Evolutionary conservation across 768 basidiomycete genomes (phyloP), one percentile per base, ranked within the genome.

Genomic region (Lentinula sp.): DNA sequence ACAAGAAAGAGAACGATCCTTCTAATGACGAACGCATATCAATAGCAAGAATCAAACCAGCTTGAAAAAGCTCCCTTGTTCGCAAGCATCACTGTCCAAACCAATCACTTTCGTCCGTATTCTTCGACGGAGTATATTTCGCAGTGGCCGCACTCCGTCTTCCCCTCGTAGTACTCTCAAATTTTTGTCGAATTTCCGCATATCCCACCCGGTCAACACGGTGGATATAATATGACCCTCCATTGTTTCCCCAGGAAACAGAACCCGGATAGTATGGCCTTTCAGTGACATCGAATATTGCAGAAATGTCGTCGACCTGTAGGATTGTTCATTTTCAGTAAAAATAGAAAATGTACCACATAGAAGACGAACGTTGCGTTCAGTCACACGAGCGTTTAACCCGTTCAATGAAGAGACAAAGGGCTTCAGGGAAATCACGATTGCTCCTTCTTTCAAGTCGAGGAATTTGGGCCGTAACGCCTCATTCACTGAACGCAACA

Each of bases 391-490:
- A 46, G 87, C 88, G 65, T 88, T 81, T 33, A 81, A 84, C 45
- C 87, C 88, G 65, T 88, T 81, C 39, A 81, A 66, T 0, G 85
- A 83, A 36, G 87, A 82, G 60, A 95, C 87, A 64, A 93, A 97
- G 1, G 94, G 93, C 61, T 88, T 85, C 16, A 99, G 76, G 18
- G 92, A 94, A 41, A 98, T 84, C 51, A 99, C 90, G 52, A 87
- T 87, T 0, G 95, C 93, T 18, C 93, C 92, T 62, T 96, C 93
- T 69, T 94, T 97, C 62, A 98, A 77, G 69, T 99, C 97, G 59
- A 99, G 77, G 74, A 98, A 98, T 68, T 93, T 90, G 33, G 90
- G 87, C 49, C 90, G 81, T 15, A 99, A 76, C 1, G 87, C 84
- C 68, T 93, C 91, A 72, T 98, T 98, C 62, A 98, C 90, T 93